phyloP scores from a whole-genome alignment of 140 eudicot genomes.

The Artemisia princeps region DNA sequence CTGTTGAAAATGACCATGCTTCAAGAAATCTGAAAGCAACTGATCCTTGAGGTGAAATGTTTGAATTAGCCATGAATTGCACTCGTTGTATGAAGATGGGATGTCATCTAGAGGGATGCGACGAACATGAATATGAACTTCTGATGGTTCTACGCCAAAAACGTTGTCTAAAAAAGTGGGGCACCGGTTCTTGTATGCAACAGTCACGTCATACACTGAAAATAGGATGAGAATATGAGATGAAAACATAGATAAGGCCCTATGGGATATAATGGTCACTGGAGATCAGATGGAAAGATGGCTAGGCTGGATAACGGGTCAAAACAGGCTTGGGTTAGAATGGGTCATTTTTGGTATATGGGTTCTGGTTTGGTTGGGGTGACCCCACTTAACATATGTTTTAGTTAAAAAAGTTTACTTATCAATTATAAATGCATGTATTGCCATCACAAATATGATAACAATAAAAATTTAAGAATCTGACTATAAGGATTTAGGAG shows the following conservation, averaged over 20 bases:
- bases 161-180: constrained; percentile 82
- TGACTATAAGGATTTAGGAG: no score
- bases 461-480: no score
- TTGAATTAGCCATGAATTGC: constrained; percentile 48
- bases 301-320: not conserved
- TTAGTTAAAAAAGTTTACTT: no score
- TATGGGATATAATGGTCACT: not conserved
- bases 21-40: constrained; percentile 57
- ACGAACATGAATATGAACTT: constrained; percentile 72
- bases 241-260: not conserved
- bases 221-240: not conserved
- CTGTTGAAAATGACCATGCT: constrained; percentile 49
- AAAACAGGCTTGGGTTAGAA: not conserved
- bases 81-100: constrained; percentile 48
- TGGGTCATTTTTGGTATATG: no score
- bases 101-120: constrained; percentile 54
- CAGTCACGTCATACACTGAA: constrained; percentile 77
- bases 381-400: not conserved
- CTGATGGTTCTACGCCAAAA: constrained; percentile 73
- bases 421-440: no score
- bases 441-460: no score
- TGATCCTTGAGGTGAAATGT: constrained; percentile 51
- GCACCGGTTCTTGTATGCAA: constrained; percentile 72
- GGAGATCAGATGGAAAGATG: not conserved
- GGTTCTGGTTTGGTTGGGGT: not conserved